Conservation (phyloP, 106 monocot genomes). For the Dendrobium officinale region DNA sequence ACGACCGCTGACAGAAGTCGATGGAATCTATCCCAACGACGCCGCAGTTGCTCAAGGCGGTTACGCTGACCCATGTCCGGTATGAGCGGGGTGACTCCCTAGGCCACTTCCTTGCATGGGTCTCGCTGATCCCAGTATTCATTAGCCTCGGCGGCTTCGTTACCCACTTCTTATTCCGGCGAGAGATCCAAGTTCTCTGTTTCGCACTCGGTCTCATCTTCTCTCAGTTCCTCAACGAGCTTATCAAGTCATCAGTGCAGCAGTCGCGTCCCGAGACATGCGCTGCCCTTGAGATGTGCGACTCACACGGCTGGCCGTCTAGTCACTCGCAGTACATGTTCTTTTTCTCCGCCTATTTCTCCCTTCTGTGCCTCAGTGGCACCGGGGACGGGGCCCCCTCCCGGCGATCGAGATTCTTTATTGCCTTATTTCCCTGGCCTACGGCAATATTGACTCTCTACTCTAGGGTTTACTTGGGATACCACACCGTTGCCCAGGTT, state of each 20-base stretch:
- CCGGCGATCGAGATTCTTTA: conserved; percentile 11
- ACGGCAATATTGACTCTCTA: conserved; percentile 74
- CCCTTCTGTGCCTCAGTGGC: conserved; percentile 38
- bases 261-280: conserved; percentile 88
- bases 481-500: conserved; percentile 94
- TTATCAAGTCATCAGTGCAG: conserved; percentile 84
- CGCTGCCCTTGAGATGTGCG: conserved; percentile 77
- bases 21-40: background rate
- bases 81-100: conserved; percentile 74
- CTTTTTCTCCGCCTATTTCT: conserved; percentile 86
- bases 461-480: conserved; percentile 94
- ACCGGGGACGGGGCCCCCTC: conserved; percentile 11
- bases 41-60: conserved; percentile 55
- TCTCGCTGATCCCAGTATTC: conserved; percentile 93
- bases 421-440: conserved; percentile 66
- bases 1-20: background rate
- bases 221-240: conserved; percentile 89
- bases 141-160: conserved; percentile 91
- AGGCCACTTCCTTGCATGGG: conserved; percentile 88
- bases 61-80: conserved; percentile 90
- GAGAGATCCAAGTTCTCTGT: conserved; percentile 84
- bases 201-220: conserved; percentile 71
- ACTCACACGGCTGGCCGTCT: conserved; percentile 98
- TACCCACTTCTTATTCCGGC: conserved; percentile 94
- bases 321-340: conserved; percentile 97